Percentiles rank a stretch among this genome's conserved stretches.
Evolutionary conservation across 805 yeast species (phyloP).

Genomic region (Brettanomyces bruxellensis): DNA sequence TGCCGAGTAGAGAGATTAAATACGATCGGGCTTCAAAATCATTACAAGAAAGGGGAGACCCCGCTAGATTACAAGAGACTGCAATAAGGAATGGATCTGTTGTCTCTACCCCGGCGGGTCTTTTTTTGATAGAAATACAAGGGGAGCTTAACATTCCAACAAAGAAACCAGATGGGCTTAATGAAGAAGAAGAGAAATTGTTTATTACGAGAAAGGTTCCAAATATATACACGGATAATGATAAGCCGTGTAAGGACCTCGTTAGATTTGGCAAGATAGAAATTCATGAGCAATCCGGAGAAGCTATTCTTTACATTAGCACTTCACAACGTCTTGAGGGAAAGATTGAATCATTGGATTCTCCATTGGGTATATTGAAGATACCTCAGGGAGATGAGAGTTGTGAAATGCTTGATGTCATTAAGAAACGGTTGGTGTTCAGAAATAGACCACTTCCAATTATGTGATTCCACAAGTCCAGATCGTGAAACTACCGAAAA

Average conservation of each 20-base stretch:
- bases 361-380: slow-evolving; percentile 57
- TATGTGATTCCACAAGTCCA: slow-evolving; percentile 32
- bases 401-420: slow-evolving; percentile 50
- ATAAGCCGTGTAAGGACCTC: slow-evolving; percentile 25
- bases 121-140: slow-evolving; percentile 59
- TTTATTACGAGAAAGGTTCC: slow-evolving; percentile 26
- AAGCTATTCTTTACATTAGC: slow-evolving; percentile 55
- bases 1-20: slow-evolving; percentile 17
- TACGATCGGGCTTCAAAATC: slow-evolving; percentile 11
- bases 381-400: slow-evolving; percentile 26
- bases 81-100: no score
- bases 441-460: slow-evolving; percentile 68
- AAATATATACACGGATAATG: neutral
- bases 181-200: slow-evolving; percentile 26
- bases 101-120: slow-evolving; percentile 43
- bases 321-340: slow-evolving; percentile 66
- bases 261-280: slow-evolving; percentile 38
- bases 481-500: no score
- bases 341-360: slow-evolving; percentile 43
- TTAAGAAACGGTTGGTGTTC: slow-evolving; percentile 51
- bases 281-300: slow-evolving; percentile 32
- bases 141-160: slow-evolving; percentile 55
- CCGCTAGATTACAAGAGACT: neutral
- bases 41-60: neutral
- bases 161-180: slow-evolving; percentile 22